Conservation (phyloP, 1,284 basidiomycete genomes). For the Mycena sp. region DNA sequence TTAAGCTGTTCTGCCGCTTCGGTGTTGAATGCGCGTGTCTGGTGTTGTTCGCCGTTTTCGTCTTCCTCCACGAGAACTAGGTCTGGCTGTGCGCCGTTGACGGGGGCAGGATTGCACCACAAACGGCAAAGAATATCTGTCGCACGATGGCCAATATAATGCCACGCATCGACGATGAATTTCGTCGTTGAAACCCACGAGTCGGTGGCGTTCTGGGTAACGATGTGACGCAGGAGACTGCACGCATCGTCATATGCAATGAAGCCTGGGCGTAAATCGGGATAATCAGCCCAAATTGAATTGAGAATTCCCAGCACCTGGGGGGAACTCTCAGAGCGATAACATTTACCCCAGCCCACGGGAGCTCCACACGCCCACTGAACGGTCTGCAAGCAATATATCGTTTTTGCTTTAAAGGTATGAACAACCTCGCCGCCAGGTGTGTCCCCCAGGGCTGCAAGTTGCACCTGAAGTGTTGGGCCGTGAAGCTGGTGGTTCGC, state of each 20-base stretch:
- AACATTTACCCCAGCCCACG: neutral
- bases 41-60: constrained; percentile 25
- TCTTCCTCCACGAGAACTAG: constrained; percentile 32
- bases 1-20: constrained; percentile 44
- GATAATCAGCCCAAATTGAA: neutral
- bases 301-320: neutral
- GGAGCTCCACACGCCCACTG: constrained; percentile 1
- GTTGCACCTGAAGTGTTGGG: neutral
- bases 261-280: constrained; percentile 5
- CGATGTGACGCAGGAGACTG: constrained; percentile 3
- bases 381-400: neutral
- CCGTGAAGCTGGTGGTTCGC: neutral
- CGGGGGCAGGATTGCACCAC: constrained; percentile 44
- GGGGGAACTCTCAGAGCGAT: neutral
- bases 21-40: constrained; percentile 41
- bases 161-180: constrained; percentile 27
- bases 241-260: neutral
- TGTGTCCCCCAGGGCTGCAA: neutral
- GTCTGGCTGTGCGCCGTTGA: constrained; percentile 42
- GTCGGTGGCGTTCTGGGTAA: neutral
- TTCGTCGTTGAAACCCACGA: constrained; percentile 13
- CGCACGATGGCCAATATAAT: constrained; percentile 24
- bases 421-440: neutral
- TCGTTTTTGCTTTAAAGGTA: neutral
- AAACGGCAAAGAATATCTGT: constrained; percentile 32